Evolutionary conservation across 306 rosid species (phyloP), one percentile per base, ranked within the genome.

Genomic region (Urtica urens): DNA sequence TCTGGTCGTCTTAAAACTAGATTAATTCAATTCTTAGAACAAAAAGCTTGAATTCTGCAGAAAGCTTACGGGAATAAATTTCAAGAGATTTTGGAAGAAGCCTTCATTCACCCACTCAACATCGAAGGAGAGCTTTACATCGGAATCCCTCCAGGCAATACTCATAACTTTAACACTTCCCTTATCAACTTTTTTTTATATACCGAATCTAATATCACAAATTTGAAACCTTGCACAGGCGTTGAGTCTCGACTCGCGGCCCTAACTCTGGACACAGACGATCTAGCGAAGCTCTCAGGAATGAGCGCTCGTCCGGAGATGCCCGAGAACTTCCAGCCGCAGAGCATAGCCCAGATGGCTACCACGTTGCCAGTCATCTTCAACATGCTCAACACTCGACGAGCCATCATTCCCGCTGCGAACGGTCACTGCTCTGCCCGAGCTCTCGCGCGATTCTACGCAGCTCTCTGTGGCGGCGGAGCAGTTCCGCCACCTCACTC

Each of bases 81-180:
- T 61, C 82, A 79, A 71, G 93, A 92, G 62, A 79, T 92, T 70
- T 86, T 92, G 59, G 96, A 92, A 68, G 99, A 92, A 73, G 87
- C 84, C 8, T 67, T 86, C 57, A 69, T 92, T 51, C 77, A 50
- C 2, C 96, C 99, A 48, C 93, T 92, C 58, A 76, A 75, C 25
- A 50, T 92, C 44, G 88, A 86, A 69, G 96, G 99, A 49, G 96
- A 86, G 65, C 61, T 92, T 38, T 92, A 92, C 51, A 11, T 92
- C n/a, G 99, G 99, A 68, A 82, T 86, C 48, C 99, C 96, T 52
- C 96, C 99, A 55, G 96, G 99, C 63, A 75, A 75, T n/a, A 19
- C 25, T 10, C 23, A 17, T 33, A n/a, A n/a, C 35, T 20, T 56
- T 37, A 38, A 13, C 22, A 19, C 37, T 55, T 62, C 9, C 28